Percentiles rank a stretch among this genome's conserved stretches.
These are phyloP conservation scores for Nymphaea thermarum DNA, from an alignment of 164 flowering plant species.

Conservation along the genomic window DNA sequence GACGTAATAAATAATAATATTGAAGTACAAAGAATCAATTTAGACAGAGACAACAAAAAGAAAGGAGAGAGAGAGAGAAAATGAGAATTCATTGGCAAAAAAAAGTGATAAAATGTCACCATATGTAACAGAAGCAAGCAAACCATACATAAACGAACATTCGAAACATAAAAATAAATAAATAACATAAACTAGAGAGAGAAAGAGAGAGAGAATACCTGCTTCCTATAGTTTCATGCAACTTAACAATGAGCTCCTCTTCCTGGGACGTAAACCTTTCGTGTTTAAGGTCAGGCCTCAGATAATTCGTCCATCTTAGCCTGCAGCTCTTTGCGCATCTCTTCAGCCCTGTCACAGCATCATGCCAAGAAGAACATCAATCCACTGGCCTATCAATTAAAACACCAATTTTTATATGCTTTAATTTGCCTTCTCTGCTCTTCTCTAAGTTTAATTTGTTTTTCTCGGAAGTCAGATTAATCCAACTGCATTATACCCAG, in stretches of 20 bases:
- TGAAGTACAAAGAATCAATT: not conserved
- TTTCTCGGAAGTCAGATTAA: no score
- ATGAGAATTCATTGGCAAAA: not conserved
- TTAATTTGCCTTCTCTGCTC: no score
- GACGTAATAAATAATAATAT: no score
- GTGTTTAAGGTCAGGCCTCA: constrained; percentile 65
- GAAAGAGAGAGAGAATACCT: constrained; percentile 28
- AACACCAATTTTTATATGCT: no score
- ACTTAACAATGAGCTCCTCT: constrained; percentile 58
- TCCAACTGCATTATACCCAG: no score
- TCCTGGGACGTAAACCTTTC: constrained; percentile 66
- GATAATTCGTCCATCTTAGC: constrained; percentile 61
- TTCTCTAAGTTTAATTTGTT: no score
- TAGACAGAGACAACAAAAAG: not conserved
- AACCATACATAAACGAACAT: no score
- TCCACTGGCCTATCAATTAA: no score
- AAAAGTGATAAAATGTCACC: not conserved
- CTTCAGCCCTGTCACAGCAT: constrained; percentile 37
- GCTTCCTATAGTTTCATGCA: constrained; percentile 81
- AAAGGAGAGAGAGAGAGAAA: not conserved
- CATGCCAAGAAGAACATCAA: no score
- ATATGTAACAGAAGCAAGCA: no score
- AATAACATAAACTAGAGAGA: not conserved
- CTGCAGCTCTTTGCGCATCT: constrained; percentile 90
- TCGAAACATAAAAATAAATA: not conserved